phyloP scores from a whole-genome alignment of 768 basidiomycete species.

The Hericium rajendrae region DNA sequence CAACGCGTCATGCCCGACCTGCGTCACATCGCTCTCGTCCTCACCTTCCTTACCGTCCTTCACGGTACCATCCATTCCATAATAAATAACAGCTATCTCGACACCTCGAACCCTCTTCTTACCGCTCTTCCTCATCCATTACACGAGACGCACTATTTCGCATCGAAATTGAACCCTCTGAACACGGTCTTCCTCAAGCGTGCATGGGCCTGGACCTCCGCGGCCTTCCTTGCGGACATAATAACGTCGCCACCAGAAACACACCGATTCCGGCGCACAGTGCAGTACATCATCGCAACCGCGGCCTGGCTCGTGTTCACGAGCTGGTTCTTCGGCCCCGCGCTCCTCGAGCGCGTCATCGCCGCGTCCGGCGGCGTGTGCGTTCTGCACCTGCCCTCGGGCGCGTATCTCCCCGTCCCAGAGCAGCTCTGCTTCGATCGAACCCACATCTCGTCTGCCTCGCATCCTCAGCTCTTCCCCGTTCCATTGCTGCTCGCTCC shows the following conservation, averaged over 20 bases:
- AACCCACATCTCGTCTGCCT: conserved; percentile 40
- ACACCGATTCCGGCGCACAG: background rate
- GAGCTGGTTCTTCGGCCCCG: conserved; percentile 82
- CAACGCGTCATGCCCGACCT: background rate
- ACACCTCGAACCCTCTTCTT: conserved; percentile 74
- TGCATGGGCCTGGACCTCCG: conserved; percentile 86
- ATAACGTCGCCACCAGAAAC: conserved; percentile 38
- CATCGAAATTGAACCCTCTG: conserved; percentile 69
- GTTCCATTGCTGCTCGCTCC: conserved; percentile 26
- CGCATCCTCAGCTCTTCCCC: conserved; percentile 58
- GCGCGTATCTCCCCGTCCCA: conserved; percentile 44
- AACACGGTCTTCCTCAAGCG: conserved; percentile 86
- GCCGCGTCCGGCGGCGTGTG: conserved; percentile 69
- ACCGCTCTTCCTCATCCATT: conserved; percentile 63
- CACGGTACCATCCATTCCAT: conserved; percentile 62
- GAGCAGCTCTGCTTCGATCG: conserved; percentile 44
- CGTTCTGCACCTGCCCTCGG: conserved; percentile 49
- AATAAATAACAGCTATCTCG: conserved; percentile 58
- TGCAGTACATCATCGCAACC: conserved; percentile 50
- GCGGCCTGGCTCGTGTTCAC: conserved; percentile 68
- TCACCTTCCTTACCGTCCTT: conserved; percentile 38
- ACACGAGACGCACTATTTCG: conserved; percentile 57
- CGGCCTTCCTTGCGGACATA: conserved; percentile 50
- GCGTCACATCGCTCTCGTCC: conserved; percentile 23
- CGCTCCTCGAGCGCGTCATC: conserved; percentile 58